A percentile compares a stretch with the other conserved stretches of the same genome.
Evolutionary conservation across 148 eudicot species (phyloP).

Genomic region (Cornus controversa): DNA sequence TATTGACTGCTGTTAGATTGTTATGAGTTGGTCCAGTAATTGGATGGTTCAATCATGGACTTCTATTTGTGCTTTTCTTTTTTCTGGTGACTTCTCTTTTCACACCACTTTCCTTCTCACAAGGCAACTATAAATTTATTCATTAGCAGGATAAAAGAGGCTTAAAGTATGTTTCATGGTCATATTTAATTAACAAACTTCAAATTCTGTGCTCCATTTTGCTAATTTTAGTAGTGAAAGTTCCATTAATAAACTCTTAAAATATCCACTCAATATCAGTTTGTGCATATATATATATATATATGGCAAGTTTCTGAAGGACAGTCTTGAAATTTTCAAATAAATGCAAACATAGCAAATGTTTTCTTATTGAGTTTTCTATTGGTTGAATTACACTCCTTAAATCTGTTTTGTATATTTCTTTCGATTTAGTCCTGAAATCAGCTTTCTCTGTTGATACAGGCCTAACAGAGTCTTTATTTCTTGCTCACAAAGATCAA

Average conservation of each 20-base stretch:
- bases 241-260: no score
- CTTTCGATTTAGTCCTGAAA: no score
- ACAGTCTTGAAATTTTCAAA: background rate
- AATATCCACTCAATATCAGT: no score
- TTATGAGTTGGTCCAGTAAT: no score
- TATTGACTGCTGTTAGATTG: no score
- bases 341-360: background rate
- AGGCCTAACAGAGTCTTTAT: conserved; percentile 92
- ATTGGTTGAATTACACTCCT: background rate
- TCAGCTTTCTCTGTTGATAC: conserved; percentile 21
- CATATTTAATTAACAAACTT: background rate
- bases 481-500: conserved; percentile 88
- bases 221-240: background rate
- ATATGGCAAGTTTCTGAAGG: background rate
- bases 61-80: no score
- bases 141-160: background rate
- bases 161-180: background rate
- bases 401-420: background rate
- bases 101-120: background rate
- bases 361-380: background rate
- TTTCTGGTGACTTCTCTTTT: no score
- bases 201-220: background rate
- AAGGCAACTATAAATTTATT: no score
- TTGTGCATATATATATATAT: background rate
- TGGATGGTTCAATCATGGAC: no score